Evolutionary conservation across 306 rosid genomes (phyloP), one percentile per base, ranked within the genome.

Genomic region (Vicia villosa): DNA sequence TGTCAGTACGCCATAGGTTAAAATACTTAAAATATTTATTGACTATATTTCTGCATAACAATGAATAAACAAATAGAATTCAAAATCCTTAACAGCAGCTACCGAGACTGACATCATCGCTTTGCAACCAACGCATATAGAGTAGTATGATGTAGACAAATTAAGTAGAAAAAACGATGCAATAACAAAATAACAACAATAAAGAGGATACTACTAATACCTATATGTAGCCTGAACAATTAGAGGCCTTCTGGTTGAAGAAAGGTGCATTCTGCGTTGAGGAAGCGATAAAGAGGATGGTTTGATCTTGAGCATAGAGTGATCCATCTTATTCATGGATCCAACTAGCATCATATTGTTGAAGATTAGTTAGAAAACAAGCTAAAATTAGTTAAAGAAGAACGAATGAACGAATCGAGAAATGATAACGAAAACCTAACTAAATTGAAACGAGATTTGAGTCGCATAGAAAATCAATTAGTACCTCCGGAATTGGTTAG

Each of bases 211-310:
- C n/a, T n/a, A n/a, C n/a, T n/a, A n/a, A n/a, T 87, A 94, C 98
- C 95, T 83, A 41, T 84, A 87, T 15, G 90, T 77, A 75, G 98
- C 96, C 81, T 81, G 87, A 83, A 94, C 86, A 4, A 82, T 36
- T 6, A 83, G 59, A 41, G 95, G 77, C 82, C 78, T 82, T 77
- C 76, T 90, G 63, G 80, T 51, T 60, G 68, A 65, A 70, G 83
- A 73, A 58, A 74, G 77, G 40, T 75, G 87, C 74, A 65, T 28
- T 17, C 71, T 82, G 65, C 79, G 67, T 19, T 6, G 68, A 69
- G 19, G 76, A 67, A 75, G 80, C 2, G 84, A 59, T 37, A 83
- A 81, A 72, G 52, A 40, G 40, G 86, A 55, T 16, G 86, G 81
- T 26, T 70, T 72, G 61, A 73, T 64, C 72, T 63, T 83, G 80